Percentiles rank a stretch among this genome's conserved stretches.
These are phyloP conservation scores for Castanea crenata DNA, from an alignment of 306 rosid genomes.

Conservation along the genomic window DNA sequence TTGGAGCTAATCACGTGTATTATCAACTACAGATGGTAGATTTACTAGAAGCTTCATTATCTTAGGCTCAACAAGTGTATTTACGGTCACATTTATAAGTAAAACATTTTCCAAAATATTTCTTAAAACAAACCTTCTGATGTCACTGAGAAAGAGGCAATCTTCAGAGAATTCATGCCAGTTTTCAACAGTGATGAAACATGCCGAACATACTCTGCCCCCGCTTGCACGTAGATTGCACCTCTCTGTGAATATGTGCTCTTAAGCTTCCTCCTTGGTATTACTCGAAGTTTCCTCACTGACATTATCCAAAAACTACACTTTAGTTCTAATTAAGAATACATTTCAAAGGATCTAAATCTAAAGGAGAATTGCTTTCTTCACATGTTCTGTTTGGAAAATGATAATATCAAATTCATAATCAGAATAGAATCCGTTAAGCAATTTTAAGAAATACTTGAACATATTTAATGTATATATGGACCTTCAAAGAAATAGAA, in stretches of 20 bases:
- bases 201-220: conserved; percentile 69
- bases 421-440: neutral
- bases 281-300: conserved; percentile 82
- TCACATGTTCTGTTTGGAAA: conserved; percentile 11
- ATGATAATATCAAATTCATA: conserved; percentile 1
- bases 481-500: neutral
- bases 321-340: neutral
- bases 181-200: conserved; percentile 73
- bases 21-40: neutral
- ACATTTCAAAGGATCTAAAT: neutral
- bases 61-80: neutral
- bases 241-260: conserved; percentile 72
- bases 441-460: neutral
- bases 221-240: conserved; percentile 74
- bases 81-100: neutral
- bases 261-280: conserved; percentile 72
- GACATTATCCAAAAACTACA: conserved; percentile 29
- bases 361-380: neutral
- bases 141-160: conserved; percentile 41
- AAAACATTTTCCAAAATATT: neutral
- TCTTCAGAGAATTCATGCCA: conserved; percentile 68
- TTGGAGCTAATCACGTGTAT: neutral
- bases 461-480: neutral
- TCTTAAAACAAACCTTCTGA: conserved; percentile 62
- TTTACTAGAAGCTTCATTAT: neutral